A percentile compares a stretch with the other conserved stretches of the same genome.
phyloP scores from a whole-genome alignment of 371 early-diverging fungal species.

The Haplosporangium sp. region DNA sequence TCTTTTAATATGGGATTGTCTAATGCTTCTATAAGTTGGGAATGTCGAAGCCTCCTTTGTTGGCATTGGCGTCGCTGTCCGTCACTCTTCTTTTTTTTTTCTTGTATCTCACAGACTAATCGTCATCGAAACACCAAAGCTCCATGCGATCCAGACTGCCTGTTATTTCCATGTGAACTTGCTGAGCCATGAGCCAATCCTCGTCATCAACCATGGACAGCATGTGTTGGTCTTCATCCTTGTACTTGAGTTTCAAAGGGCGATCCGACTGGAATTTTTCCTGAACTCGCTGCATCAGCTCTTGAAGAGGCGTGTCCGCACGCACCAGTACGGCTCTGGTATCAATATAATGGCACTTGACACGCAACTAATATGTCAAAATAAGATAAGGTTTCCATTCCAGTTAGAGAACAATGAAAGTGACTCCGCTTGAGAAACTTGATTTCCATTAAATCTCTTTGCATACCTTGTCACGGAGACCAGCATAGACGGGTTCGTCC shows the following conservation, averaged over 20 bases:
- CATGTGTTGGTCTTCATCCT: conserved; percentile 89
- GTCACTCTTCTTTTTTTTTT: neutral
- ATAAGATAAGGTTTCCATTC: too few species aligned
- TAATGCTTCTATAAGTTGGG: too few species aligned
- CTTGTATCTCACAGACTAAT: conserved; percentile 9
- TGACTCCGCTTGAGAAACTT: neutral
- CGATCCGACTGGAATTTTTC: conserved; percentile 71
- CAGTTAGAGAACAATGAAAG: too few species aligned
- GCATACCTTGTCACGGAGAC: conserved; percentile 57
- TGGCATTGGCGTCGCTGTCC: neutral
- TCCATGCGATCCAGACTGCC: conserved; percentile 66
- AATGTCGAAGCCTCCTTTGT: too few species aligned
- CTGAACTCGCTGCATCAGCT: conserved; percentile 69
- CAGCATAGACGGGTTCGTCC: conserved; percentile 34
- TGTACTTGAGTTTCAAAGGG: conserved; percentile 79
- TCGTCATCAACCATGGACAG: conserved; percentile 93
- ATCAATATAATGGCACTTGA: conserved; percentile 85
- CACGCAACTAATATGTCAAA: conserved; percentile 62
- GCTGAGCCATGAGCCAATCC: conserved; percentile 87
- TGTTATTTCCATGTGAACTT: conserved; percentile 63
- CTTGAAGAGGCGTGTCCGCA: conserved; percentile 65
- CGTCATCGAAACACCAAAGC: conserved; percentile 69
- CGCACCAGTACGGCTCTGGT: conserved; percentile 80
- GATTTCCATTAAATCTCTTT: neutral
- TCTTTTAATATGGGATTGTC: too few species aligned